A percentile compares a stretch with the other conserved stretches of the same genome.
Evolutionary conservation across 768 basidiomycete species (phyloP).

Genomic region (Tulasnella sp.): DNA sequence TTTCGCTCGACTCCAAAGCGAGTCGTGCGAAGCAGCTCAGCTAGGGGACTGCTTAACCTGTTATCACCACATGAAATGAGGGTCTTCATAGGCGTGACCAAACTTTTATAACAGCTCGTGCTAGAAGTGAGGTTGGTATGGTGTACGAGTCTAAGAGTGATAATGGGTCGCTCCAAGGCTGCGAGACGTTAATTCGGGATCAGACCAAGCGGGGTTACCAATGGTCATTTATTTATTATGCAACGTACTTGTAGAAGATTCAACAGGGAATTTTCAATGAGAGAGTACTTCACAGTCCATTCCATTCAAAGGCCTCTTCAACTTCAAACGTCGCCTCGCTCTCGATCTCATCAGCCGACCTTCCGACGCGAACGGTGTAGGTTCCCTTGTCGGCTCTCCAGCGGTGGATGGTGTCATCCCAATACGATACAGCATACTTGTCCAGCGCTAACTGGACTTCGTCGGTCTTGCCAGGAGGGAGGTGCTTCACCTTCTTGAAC

Average conservation of each 20-base stretch:
- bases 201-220: neutral
- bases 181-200: neutral
- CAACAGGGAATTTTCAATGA: neutral
- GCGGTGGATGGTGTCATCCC: slow-evolving; percentile 51
- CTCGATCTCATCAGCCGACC: slow-evolving; percentile 53
- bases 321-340: slow-evolving; percentile 53
- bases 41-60: too few relatives aligned
- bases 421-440: slow-evolving; percentile 57
- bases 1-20: too few relatives aligned
- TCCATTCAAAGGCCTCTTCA: slow-evolving; percentile 66
- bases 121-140: too few relatives aligned
- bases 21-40: too few relatives aligned
- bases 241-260: neutral
- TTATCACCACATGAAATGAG: too few relatives aligned
- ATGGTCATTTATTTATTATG: neutral
- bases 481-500: slow-evolving; percentile 44
- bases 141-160: slow-evolving; percentile 51
- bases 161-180: neutral
- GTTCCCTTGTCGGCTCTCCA: slow-evolving; percentile 60
- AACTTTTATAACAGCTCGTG: too few relatives aligned
- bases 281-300: slow-evolving; percentile 51
- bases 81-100: too few relatives aligned
- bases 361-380: slow-evolving; percentile 56
- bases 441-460: slow-evolving; percentile 44
- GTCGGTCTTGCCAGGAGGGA: slow-evolving; percentile 43